Percentiles rank a stretch among this genome's conserved stretches.
These are phyloP conservation scores for Ophiostoma triangulosporum DNA, from an alignment of 2,329 filamentous ascomycete genomes.

Conservation along the genomic window DNA sequence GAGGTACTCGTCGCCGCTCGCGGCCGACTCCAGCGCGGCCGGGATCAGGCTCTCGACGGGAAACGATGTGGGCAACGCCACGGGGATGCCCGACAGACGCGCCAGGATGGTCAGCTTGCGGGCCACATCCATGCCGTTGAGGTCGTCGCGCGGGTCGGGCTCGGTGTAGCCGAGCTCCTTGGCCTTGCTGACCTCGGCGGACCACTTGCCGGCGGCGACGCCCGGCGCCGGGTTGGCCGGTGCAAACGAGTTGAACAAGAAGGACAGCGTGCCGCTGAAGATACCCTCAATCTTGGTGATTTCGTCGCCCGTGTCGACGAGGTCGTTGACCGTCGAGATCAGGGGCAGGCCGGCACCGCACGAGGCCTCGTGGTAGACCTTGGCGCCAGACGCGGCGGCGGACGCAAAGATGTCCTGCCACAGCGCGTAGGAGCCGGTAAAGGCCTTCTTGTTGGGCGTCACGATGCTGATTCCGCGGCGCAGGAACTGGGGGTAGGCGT, in stretches of 20 bases:
- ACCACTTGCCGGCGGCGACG: constrained; percentile 69
- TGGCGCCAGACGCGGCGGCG: constrained; percentile 56
- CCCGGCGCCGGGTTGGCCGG: constrained; percentile 63
- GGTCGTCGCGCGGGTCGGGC: constrained; percentile 72
- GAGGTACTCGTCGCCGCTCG: constrained; percentile 77
- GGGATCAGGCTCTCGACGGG: constrained; percentile 91
- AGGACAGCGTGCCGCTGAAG: constrained; percentile 95
- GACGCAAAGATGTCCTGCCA: constrained; percentile 81
- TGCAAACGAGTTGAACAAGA: constrained; percentile 95
- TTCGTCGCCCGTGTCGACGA: constrained; percentile 87
- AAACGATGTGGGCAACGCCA: constrained; percentile 77
- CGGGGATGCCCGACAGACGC: constrained; percentile 64
- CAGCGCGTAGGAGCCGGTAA: constrained; percentile 65
- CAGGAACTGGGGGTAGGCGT: constrained; percentile 70
- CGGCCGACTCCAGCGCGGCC: constrained; percentile 62
- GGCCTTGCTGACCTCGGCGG: constrained; percentile 79
- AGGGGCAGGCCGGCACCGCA: constrained; percentile 89
- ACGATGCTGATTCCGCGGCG: constrained; percentile 76
- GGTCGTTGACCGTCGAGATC: constrained; percentile 82
- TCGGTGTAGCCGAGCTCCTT: constrained; percentile 89
- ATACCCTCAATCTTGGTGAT: constrained; percentile 91
- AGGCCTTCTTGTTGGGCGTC: constrained; percentile 97
- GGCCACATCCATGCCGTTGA: constrained; percentile 85
- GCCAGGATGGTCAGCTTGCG: constrained; percentile 92
- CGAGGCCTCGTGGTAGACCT: constrained; percentile 89